Base-by-base conservation (phyloP, 768 basidiomycete genomes). In the Suillus lakei region DNA sequence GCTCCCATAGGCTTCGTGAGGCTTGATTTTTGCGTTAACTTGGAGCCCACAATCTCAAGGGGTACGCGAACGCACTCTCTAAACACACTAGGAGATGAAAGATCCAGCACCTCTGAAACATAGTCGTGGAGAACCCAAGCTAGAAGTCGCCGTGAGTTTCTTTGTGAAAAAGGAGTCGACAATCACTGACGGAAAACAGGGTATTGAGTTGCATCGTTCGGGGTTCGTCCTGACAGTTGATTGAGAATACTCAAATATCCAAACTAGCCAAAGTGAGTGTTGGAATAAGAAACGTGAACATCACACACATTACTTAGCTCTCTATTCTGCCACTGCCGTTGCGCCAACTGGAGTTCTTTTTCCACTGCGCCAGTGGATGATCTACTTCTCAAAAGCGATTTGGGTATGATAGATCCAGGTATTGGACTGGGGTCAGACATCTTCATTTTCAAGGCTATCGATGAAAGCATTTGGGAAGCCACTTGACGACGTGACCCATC, bases 181-280 rank as follows among this genome's bases (percentile, higher is more conserved):
- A 28, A 62, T 53, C 41, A 70, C 91, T 59, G 70, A 93, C 92
- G 93, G 68, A 94, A 96, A 9, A 97, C 88, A 0, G 95, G 96
- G 77, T 96, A 98, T 70, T 96, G 95, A 0, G 96, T 97, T 12
- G 96, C 94, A 79, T 98, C 96, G 72, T 91, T 95, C 1, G 95
- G 95, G 4, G 96, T 98, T 26, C 96, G 86, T 50, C 96, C 95
- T 4, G 96, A 96, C 26, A 93, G 85, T 74, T 97, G 95, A 70
- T 98, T 98, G 62, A 98, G 79, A 63, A 98, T 87, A 66, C 92
- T 91, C 59, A 97, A 78, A 76, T 96, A 97, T 1, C 92, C 90
- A 74, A 94, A 97, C 95, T 96, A 63, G 39, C 23, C 16, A 59
- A 54, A 58, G 6, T 62, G 56, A 62, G 6, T 39, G 36, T 21